These are phyloP conservation scores for Phaffia rhodozyma DNA, from an alignment of 1,284 basidiomycete species.

Conservation along the genomic window DNA sequence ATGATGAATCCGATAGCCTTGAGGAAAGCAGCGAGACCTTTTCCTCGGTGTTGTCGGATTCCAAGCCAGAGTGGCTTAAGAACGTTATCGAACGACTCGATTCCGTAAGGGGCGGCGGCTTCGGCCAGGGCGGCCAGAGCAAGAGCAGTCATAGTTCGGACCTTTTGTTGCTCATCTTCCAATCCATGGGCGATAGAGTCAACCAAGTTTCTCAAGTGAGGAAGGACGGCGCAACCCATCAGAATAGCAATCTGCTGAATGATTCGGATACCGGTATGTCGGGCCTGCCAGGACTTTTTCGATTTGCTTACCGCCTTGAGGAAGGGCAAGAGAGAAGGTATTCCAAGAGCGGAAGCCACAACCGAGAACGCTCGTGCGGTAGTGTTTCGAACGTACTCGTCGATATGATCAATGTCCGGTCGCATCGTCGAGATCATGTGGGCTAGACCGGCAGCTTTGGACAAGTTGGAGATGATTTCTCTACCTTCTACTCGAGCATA, in stretches of 20 bases:
- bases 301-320: conserved; percentile 95
- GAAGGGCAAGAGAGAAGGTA: conserved; percentile 94
- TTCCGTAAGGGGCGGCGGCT: conserved; percentile 95
- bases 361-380: conserved; percentile 98
- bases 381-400: conserved; percentile 98
- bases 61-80: conserved; percentile 97
- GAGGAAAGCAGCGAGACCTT: conserved; percentile 93
- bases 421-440: conserved; percentile 99
- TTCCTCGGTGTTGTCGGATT: conserved; percentile 94
- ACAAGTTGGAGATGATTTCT: conserved; percentile 97
- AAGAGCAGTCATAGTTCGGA: conserved; percentile 96
- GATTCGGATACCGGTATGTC: conserved; percentile 97
- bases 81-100: conserved; percentile 97
- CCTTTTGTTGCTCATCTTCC: conserved; percentile 97
- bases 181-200: conserved; percentile 93
- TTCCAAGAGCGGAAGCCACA: conserved; percentile 94
- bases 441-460: conserved; percentile 95
- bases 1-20: conserved; percentile 99
- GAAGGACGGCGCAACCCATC: conserved; percentile 99
- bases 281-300: conserved; percentile 99
- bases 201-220: conserved; percentile 90
- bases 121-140: conserved; percentile 94
- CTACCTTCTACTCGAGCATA: conserved; percentile 98
- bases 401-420: conserved; percentile 98
- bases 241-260: conserved; percentile 99